A percentile compares a stretch with the other conserved stretches of the same genome.
phyloP scores from a whole-genome alignment of 805 yeast species.

The Saccharomycopsis fibuligera region DNA sequence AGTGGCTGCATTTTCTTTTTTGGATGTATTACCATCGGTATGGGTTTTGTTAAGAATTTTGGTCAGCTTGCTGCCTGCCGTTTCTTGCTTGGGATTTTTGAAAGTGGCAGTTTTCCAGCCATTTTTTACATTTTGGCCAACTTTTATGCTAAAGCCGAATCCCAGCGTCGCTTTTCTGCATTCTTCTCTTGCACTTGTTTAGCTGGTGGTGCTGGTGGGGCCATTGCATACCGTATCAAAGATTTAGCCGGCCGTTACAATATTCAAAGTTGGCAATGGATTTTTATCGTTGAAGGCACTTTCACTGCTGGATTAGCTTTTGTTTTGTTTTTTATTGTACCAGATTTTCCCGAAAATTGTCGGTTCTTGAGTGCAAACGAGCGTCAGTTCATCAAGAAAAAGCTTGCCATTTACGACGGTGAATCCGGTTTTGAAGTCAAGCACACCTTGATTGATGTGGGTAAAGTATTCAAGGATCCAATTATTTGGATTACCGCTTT shows the following conservation, averaged over 20 bases:
- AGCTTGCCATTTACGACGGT: constrained; percentile 48
- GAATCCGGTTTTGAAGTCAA: constrained; percentile 45
- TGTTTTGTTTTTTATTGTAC: constrained; percentile 41
- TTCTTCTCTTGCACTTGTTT: constrained; percentile 67
- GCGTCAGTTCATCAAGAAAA: constrained; percentile 48
- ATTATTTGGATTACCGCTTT: constrained; percentile 51
- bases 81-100: constrained; percentile 59
- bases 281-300: constrained; percentile 44
- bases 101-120: constrained; percentile 70
- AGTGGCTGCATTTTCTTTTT: constrained; percentile 52
- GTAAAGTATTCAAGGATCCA: constrained; percentile 51
- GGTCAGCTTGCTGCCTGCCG: constrained; percentile 58
- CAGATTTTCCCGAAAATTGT: constrained; percentile 70
- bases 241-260: constrained; percentile 42
- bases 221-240: constrained; percentile 59
- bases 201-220: constrained; percentile 77
- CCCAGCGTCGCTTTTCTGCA: constrained; percentile 62
- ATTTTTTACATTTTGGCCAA: constrained; percentile 63
- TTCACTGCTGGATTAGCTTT: constrained; percentile 31
- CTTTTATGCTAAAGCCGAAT: constrained; percentile 58
- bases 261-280: constrained; percentile 45
- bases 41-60: constrained; percentile 56
- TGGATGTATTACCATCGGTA: constrained; percentile 57
- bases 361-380: constrained; percentile 47
- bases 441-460: constrained; percentile 40